A percentile compares a stretch with the other conserved stretches of the same genome.
Conservation (phyloP, 106 monocot species). For the Xerophyta viscosa region DNA sequence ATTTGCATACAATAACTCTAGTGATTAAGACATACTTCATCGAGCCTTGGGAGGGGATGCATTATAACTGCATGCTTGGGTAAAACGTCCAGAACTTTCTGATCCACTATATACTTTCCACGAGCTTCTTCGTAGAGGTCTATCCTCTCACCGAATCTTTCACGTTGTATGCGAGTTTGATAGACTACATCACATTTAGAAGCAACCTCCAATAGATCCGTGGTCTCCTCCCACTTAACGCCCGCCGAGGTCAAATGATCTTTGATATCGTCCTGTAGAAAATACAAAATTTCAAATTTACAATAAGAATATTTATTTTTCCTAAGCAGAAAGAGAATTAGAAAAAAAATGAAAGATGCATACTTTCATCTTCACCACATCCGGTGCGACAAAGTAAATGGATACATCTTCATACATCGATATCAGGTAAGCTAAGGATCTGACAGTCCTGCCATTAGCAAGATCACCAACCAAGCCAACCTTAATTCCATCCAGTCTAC, state of each 20-base stretch:
- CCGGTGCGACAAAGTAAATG: constrained; percentile 92
- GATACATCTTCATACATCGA: constrained; percentile 73
- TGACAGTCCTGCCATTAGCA: constrained; percentile 93
- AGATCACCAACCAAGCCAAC: constrained; percentile 93
- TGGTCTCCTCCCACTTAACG: constrained; percentile 91
- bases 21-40: constrained; percentile 48
- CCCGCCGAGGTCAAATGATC: constrained; percentile 68
- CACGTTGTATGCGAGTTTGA: constrained; percentile 90
- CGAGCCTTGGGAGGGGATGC: constrained; percentile 99
- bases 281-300: not conserved
- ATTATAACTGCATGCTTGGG: constrained; percentile 89
- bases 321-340: not conserved
- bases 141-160: constrained; percentile 92
- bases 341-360: not conserved
- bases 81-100: constrained; percentile 56
- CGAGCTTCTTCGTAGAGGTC: constrained; percentile 97
- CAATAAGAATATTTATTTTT: not conserved
- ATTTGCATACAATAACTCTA: no score
- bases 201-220: constrained; percentile 79
- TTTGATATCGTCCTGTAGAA: constrained; percentile 86
- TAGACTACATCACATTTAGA: constrained; percentile 96
- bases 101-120: constrained; percentile 91
- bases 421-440: constrained; percentile 87
- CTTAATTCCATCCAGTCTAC: constrained; percentile 81
- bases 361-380: constrained; percentile 99